These are phyloP conservation scores for Cryptosporidium xiaoi DNA, from an alignment of 169 alveolate species.

Conservation along the genomic window DNA sequence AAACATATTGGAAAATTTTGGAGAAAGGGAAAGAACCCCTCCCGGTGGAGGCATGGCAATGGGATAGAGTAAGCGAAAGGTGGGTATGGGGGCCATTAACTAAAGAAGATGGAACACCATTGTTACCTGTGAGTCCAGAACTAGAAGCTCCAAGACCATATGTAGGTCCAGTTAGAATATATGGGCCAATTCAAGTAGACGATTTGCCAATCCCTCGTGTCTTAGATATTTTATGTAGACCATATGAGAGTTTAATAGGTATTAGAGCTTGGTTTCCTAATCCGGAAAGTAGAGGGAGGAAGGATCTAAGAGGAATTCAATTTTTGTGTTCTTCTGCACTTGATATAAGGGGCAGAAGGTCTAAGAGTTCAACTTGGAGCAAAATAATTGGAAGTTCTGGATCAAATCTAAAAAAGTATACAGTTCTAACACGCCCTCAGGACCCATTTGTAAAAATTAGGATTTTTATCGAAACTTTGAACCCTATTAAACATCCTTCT, in stretches of 20 bases:
- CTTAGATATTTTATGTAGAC: conserved; percentile 56
- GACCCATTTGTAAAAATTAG: conserved; percentile 70
- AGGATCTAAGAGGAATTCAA: conserved; percentile 71
- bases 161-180: conserved; percentile 59
- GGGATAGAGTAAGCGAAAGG: conserved; percentile 20
- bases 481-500: conserved; percentile 56
- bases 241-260: conserved; percentile 70
- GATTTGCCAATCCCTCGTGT: conserved; percentile 69
- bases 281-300: conserved; percentile 69
- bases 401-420: conserved; percentile 52
- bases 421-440: conserved; percentile 57
- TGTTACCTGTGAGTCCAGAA: conserved; percentile 41
- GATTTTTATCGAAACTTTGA: conserved; percentile 60
- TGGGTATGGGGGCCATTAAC: conserved; percentile 71
- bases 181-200: conserved; percentile 70
- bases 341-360: conserved; percentile 27
- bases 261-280: conserved; percentile 74
- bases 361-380: conserved; percentile 52
- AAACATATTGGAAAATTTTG: conserved; percentile 16
- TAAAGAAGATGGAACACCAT: conserved; percentile 46
- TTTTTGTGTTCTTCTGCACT: conserved; percentile 57
- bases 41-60: conserved; percentile 51
- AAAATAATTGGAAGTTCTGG: conserved; percentile 68
- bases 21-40: background rate
- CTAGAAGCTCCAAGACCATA: conserved; percentile 74